Evolutionary conservation across 441 rosid genomes (phyloP), one percentile per base, ranked within the genome.

Genomic region (Aquilaria agallochum): DNA sequence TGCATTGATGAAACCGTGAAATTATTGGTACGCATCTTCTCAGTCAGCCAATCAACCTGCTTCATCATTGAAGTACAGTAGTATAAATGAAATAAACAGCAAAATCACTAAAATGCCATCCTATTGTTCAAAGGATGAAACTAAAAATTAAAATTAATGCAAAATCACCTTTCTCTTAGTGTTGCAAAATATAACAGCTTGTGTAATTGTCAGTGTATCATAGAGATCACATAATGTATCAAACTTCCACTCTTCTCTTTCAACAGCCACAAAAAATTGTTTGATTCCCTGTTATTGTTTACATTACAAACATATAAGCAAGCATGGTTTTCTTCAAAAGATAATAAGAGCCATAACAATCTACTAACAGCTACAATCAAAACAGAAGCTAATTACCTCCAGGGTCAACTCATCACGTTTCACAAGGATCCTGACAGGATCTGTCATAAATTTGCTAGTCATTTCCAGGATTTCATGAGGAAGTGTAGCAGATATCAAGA

Each of bases 391-490:
- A 53, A 60, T 36, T 82, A 89, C 99, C 83, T 95, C 98, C 76
- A 95, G 74, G 51, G 97, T 94, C 92, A 94, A 76, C 70, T 92
- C 98, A 88, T 95, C 98, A 86, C 97, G 97, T 74, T 89, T 95
- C 70, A 95, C 98, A 56, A 92, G 94, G 56, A 92, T 95, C 84
- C 89, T 89, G 60, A 92, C 94, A 51, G 99, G 99, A 47, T 95
- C 99, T 11, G 99, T 91, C 97, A 95, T 95, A 77, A 95, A 88
- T 76, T 95, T 95, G 76, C 78, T 49, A 0, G 99, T 95, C 44
- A 95, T 92, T 85, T 95, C 99, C 87, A 95, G 74, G 70, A 92
- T 92, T 83, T 95, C 99, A 71, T 95, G 92, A 55, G 99, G 98
- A 64, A 95, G 96, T 1, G 99, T 95, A 31, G 99, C 99, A 69